Base-by-base conservation (phyloP, 306 rosid species). In the Begonia masoniana region DNA sequence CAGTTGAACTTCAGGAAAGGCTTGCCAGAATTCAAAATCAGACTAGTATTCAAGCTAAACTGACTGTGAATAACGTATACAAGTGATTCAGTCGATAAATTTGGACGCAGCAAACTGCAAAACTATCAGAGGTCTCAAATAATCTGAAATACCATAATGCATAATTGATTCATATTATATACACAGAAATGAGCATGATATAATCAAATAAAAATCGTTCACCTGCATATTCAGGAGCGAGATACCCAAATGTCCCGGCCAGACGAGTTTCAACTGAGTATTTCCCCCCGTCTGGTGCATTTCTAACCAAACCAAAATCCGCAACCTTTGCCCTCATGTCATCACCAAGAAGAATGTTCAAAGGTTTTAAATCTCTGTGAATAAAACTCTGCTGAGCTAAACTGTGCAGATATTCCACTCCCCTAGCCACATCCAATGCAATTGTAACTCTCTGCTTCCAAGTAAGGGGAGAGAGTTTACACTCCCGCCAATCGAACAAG, bases 191-290 rank as follows among this genome's bases (percentile, higher is more conserved):
- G 39, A 31, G 39, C 39, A 31, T 31, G 39, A 31, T 31, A 0
- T 31, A 7, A 31, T 31, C 39, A 31, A 31, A 31, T 31, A 31
- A 10, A 13, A 24, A 57, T 61, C 53, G 53, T 63, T 64, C 80
- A 88, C 97, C 95, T 46, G 95, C 97, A 65, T 88, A 88, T 63
- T 88, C 95, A 42, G 97, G 97, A 56, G 97, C 97, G 26, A 88
- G 81, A 76, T 88, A 88, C 15, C 97, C 95, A n/a, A 88, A 88
- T 13, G 97, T 88, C 70, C 97, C 97, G 0, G 95, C 97, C 78
- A 89, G 71, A 56, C 84, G 66, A 11, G 97, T 89, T 74, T 85
- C 95, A 7, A 89, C 76, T 7, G 94, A 89, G 59, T 76, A 69
- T 67, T 82, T 85, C 19, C 97, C 97, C 15, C 97, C 97, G 5